Evolutionary conservation across 768 basidiomycete genomes (phyloP).

Genomic region (Paxillus involutus): DNA sequence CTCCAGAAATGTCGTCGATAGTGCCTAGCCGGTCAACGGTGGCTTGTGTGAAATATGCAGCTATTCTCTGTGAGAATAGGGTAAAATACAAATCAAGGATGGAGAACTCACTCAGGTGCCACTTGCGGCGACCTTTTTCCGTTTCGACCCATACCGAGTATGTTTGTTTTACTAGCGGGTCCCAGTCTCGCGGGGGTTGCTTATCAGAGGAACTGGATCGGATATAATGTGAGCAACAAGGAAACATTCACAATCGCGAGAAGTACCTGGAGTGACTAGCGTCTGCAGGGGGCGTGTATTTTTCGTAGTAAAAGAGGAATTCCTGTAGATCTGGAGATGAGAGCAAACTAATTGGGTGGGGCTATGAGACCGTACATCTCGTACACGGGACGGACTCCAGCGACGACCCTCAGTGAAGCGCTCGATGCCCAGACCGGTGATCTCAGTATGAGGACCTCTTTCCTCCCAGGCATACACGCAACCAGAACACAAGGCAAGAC

Average conservation of each 20-base stretch:
- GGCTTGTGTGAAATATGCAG: constrained; percentile 79
- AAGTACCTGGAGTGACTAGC: constrained; percentile 43
- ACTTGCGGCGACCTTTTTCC: constrained; percentile 66
- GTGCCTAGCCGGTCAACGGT: constrained; percentile 71
- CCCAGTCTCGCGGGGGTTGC: constrained; percentile 60
- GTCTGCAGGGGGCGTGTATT: constrained; percentile 52
- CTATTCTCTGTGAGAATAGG: constrained; percentile 40
- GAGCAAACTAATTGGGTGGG: not conserved
- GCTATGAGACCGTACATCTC: constrained; percentile 57
- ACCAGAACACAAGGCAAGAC: constrained; percentile 47
- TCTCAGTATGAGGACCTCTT: constrained; percentile 68
- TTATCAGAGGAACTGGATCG: constrained; percentile 40
- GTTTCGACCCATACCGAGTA: constrained; percentile 79
- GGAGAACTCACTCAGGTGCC: constrained; percentile 71
- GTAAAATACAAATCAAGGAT: not conserved
- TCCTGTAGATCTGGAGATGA: constrained; percentile 48
- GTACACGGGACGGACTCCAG: constrained; percentile 82
- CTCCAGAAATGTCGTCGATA: constrained; percentile 62
- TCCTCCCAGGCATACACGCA: constrained; percentile 71
- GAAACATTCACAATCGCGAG: not conserved
- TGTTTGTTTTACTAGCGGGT: constrained; percentile 78
- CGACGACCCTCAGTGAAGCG: constrained; percentile 82
- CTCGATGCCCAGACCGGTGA: constrained; percentile 79
- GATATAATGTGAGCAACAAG: constrained; percentile 4
- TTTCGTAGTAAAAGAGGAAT: constrained; percentile 85